These are phyloP conservation scores for Globisporangium okanoganense DNA, from an alignment of 352 stramenopile genomes.

Conservation along the genomic window DNA sequence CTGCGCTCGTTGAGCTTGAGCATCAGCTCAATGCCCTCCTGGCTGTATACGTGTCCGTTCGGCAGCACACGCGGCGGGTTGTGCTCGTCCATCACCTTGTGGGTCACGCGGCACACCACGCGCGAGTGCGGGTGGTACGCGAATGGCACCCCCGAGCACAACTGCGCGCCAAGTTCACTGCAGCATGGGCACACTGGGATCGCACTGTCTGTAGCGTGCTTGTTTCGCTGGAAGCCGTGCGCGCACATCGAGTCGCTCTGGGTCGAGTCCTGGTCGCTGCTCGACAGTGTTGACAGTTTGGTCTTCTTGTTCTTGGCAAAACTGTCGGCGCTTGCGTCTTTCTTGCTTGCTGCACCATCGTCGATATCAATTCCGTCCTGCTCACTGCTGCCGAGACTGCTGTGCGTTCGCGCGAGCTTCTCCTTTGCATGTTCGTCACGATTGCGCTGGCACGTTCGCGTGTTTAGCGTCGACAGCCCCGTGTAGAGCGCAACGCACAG, in stretches of 20 bases:
- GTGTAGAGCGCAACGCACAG: constrained; percentile 64
- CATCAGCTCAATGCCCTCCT: constrained; percentile 62
- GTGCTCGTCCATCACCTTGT: constrained; percentile 82
- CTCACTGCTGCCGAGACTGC: constrained; percentile 18
- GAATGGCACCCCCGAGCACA: constrained; percentile 58
- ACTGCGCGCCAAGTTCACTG: constrained; percentile 59
- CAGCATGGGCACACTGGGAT: constrained; percentile 73
- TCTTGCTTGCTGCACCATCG: constrained; percentile 6
- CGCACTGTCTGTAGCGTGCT: constrained; percentile 16
- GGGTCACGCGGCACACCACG: constrained; percentile 75
- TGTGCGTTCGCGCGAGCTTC: constrained; percentile 25
- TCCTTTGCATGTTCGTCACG: constrained; percentile 35
- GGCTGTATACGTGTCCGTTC: constrained; percentile 83
- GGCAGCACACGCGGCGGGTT: constrained; percentile 78
- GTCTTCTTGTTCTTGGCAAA: constrained; percentile 43
- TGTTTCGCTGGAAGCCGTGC: constrained; percentile 5
- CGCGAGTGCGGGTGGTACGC: constrained; percentile 81
- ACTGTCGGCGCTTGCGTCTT: constrained; percentile 13
- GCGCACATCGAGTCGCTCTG: neutral
- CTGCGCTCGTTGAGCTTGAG: constrained; percentile 28
- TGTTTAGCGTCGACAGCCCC: constrained; percentile 73
- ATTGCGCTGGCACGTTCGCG: constrained; percentile 54
- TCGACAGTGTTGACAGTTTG: constrained; percentile 22
- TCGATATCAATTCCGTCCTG: constrained; percentile 9
- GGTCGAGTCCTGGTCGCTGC: neutral